phyloP scores from a whole-genome alignment of 148 eudicot species.

The Rhododendron henanense region DNA sequence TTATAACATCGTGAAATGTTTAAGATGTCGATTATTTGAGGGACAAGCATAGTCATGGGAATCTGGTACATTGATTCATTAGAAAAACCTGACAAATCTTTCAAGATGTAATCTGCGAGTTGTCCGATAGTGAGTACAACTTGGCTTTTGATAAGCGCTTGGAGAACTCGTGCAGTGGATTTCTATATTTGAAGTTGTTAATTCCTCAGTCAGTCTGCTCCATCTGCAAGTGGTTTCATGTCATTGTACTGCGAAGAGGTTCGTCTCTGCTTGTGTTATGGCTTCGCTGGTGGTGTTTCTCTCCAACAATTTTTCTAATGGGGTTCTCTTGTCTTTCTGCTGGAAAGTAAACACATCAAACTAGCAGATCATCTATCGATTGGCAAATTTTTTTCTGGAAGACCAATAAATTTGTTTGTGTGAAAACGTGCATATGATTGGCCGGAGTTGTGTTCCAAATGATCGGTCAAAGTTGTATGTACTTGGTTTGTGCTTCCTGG shows the following conservation, averaged over 20 bases:
- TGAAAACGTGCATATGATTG: neutral
- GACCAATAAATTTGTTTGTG: neutral
- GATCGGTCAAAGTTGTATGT: neutral
- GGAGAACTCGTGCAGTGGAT: neutral
- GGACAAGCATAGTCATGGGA: slow-evolving; percentile 14
- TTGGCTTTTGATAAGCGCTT: neutral
- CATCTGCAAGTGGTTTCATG: neutral
- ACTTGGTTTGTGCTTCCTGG: neutral
- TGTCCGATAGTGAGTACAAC: neutral
- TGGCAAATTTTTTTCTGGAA: neutral
- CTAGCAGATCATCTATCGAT: neutral
- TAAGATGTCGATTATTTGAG: slow-evolving; percentile 60
- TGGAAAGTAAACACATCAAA: neutral
- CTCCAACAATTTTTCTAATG: neutral
- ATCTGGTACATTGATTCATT: neutral
- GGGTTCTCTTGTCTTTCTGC: neutral
- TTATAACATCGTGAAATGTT: slow-evolving; percentile 44
- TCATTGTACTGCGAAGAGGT: neutral
- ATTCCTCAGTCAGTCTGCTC: neutral
- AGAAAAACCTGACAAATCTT: neutral
- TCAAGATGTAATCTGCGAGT: neutral
- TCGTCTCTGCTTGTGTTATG: neutral
- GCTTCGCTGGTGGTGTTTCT: neutral
- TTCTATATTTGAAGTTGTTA: neutral
- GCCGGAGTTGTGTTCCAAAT: neutral